Percentiles rank a stretch among this genome's conserved stretches.
These are phyloP conservation scores for Fraxinus americana DNA, from an alignment of 257 asterid genomes.

Conservation along the genomic window DNA sequence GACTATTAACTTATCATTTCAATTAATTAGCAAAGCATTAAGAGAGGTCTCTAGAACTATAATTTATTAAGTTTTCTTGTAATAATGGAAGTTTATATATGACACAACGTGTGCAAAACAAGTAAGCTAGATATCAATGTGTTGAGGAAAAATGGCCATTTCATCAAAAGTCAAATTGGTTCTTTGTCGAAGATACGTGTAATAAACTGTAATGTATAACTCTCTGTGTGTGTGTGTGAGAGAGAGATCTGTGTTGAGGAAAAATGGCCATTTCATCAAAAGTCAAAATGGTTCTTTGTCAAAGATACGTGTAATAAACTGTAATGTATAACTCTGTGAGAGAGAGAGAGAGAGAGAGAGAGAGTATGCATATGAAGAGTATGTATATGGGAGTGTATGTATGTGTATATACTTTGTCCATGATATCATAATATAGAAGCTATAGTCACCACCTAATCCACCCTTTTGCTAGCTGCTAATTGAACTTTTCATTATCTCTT, in stretches of 20 bases:
- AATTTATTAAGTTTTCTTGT: constrained; percentile 24
- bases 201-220: background rate
- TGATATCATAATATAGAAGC: constrained; percentile 3
- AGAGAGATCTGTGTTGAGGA: no score
- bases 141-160: constrained; percentile 20
- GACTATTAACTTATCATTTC: constrained; percentile 37
- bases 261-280: no score
- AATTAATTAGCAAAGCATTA: constrained; percentile 29
- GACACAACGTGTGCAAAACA: constrained; percentile 24
- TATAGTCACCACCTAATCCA: constrained; percentile 44
- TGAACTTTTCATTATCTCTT: constrained; percentile 26
- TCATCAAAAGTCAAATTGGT: constrained; percentile 32
- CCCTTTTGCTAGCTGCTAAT: constrained; percentile 17
- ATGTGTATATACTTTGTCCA: background rate
- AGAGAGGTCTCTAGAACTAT: background rate
- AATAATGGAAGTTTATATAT: constrained; percentile 3
- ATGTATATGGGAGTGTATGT: no score
- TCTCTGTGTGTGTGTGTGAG: no score
- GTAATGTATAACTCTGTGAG: no score
- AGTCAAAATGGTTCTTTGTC: no score
- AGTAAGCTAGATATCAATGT: constrained; percentile 36
- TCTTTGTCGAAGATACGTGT: constrained; percentile 34
- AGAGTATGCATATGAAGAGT: background rate
- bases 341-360: no score
- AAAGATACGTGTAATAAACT: no score